Percentiles rank a stretch among this genome's conserved stretches.
Evolutionary conservation across 352 stramenopile species (phyloP).

Genomic region (Hyphochytrium catenoides): DNA sequence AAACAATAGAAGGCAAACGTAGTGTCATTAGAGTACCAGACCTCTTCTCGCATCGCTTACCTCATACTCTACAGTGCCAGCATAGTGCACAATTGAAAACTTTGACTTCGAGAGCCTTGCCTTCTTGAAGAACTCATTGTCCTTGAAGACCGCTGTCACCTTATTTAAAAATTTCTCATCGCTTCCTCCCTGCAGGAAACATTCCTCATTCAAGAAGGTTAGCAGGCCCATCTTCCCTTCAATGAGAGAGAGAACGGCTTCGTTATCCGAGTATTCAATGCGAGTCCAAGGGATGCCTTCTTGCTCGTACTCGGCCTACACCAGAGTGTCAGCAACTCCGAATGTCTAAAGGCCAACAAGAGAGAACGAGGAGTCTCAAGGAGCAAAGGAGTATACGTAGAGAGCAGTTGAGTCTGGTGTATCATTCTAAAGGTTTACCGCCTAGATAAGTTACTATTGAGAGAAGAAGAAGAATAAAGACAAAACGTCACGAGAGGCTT

Average conservation of each 20-base stretch:
- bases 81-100: conserved; percentile 89
- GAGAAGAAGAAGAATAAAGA: too few relatives aligned
- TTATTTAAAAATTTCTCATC: conserved; percentile 63
- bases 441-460: too few relatives aligned
- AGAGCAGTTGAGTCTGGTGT: too few relatives aligned
- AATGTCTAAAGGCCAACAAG: too few relatives aligned
- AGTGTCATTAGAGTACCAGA: too few relatives aligned
- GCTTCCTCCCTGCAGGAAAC: conserved; percentile 58
- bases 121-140: conserved; percentile 59
- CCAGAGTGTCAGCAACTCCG: too few relatives aligned
- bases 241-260: conserved; percentile 65
- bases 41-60: conserved; percentile 15
- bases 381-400: too few relatives aligned
- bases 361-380: too few relatives aligned
- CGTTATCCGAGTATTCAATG: conserved; percentile 75
- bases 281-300: conserved; percentile 75
- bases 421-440: too few relatives aligned
- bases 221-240: conserved; percentile 65
- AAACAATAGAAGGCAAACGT: too few relatives aligned
- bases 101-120: conserved; percentile 48
- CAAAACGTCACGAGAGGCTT: too few relatives aligned
- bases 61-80: conserved; percentile 83
- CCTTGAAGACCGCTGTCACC: conserved; percentile 55
- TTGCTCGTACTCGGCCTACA: conserved; percentile 78
- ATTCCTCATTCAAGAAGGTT: conserved; percentile 78